Evolutionary conservation across 2,329 filamentous ascomycete genomes (phyloP), one percentile per base, ranked within the genome.

Genomic region (Aspergillus fumigatus): DNA sequence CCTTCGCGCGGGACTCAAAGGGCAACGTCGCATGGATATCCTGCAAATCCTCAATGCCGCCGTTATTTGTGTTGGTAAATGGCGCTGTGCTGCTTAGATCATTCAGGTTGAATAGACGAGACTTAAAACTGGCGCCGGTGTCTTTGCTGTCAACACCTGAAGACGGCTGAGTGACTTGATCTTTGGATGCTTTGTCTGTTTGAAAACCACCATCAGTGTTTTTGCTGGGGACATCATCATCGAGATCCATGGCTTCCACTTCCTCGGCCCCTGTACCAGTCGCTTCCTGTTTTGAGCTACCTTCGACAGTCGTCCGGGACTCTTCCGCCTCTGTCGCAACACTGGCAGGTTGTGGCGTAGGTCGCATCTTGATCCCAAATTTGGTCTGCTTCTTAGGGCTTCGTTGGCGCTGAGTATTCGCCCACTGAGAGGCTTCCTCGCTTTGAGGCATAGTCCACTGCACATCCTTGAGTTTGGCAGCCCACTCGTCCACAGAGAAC

Each of bases 21-120:
- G 85, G 85, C 2, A 88, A 74, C 1, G 75, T 80, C 8, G 77
- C 74, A 43, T 73, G 75, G 41, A 88, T 72, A 54, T 84, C 81
- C 27, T 78, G 75, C 23, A 87, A 66, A 53, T 80, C 79, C 25
- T 78, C 73, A 19, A 86, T 76, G 8, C 83, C 82, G 19, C 67
- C 68, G 50, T 70, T 76, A 48, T 77, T 75, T 6, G 77, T 69
- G 45, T 71, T 68, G 1, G 75, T 70, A 50, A 84, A 80, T 1
- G 83, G 82, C 5, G 77, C 75, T 14, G 78, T 75, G 43, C 79
- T 76, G 8, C 74, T 72, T 10, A 85, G 70, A 43, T 82, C 79
- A 48, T 76, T 77, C 21, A 87, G 67, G 57, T 81, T 76, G 41
- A 82, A 70, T 1, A 71, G 57, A 29, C 65, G 62, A 38, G 53